phyloP scores from a whole-genome alignment of 2,329 filamentous ascomycete species.

The Colletotrichum liaoningense region DNA sequence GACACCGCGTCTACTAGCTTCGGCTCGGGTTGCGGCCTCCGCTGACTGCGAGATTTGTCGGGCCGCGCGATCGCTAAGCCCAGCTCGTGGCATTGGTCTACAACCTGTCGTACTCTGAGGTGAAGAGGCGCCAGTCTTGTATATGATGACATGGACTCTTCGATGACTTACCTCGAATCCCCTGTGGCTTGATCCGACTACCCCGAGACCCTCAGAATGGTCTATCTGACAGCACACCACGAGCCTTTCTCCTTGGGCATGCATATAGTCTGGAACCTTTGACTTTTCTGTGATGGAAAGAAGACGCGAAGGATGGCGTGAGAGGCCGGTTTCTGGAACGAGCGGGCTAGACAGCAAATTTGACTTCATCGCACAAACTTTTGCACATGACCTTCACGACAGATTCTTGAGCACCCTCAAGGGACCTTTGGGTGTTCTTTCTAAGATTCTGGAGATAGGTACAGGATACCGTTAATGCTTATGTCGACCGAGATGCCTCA shows the following conservation, averaged over 20 bases:
- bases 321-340: not conserved
- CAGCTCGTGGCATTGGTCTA: constrained; percentile 13
- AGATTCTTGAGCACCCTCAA: constrained; percentile 4
- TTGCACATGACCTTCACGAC: constrained; percentile 22
- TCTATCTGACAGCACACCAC: not conserved
- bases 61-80: constrained; percentile 25
- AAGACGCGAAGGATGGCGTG: constrained; percentile 3
- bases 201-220: not conserved
- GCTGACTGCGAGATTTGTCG: constrained; percentile 23
- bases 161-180: not conserved
- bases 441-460: not conserved
- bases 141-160: not conserved
- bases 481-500: not conserved
- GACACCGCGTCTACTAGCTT: constrained; percentile 14
- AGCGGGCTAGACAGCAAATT: not conserved
- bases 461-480: not conserved
- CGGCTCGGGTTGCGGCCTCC: constrained; percentile 24
- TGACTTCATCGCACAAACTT: constrained; percentile 22
- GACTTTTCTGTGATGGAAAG: not conserved
- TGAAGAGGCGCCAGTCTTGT: constrained; percentile 2
- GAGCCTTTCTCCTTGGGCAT: constrained; percentile 3
- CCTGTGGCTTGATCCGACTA: not conserved
- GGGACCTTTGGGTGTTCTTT: too few species aligned
- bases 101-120: constrained; percentile 4
- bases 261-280: not conserved